Percentiles rank a stretch among this genome's conserved stretches.
Conservation (phyloP, 345 rosid genomes). For the Erodium maritimum region DNA sequence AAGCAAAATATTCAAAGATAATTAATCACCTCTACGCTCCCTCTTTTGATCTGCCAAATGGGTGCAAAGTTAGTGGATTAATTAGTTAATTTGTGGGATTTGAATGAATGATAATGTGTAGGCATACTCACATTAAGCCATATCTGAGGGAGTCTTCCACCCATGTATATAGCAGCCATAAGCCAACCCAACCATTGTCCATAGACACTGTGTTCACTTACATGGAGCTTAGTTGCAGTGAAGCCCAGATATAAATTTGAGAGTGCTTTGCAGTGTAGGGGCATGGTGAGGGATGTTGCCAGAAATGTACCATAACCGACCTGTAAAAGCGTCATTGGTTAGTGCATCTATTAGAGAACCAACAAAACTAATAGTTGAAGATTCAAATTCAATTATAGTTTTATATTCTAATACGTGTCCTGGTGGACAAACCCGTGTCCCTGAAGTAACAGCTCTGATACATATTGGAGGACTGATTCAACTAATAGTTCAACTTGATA, state of each 20-base stretch:
- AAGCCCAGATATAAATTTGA: constrained; percentile 13
- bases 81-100: too few species aligned
- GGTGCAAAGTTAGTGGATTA: neutral
- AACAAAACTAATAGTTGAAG: too few species aligned
- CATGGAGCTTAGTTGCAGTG: constrained; percentile 33
- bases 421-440: too few species aligned
- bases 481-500: too few species aligned
- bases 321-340: too few species aligned
- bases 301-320: constrained; percentile 76
- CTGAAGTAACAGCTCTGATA: too few species aligned
- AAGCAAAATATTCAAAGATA: neutral
- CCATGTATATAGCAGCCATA: constrained; percentile 98
- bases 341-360: too few species aligned
- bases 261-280: constrained; percentile 34
- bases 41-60: constrained; percentile 66
- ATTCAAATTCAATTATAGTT: too few species aligned
- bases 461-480: too few species aligned
- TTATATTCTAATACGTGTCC: neutral
- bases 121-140: constrained; percentile 58
- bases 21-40: constrained; percentile 69
- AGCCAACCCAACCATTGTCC: constrained; percentile 97
- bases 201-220: constrained; percentile 51
- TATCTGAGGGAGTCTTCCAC: constrained; percentile 86
- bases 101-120: too few species aligned
- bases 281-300: constrained; percentile 55